A percentile compares a stretch with the other conserved stretches of the same genome.
Evolutionary conservation across 2,329 filamentous ascomycete genomes (phyloP).

Genomic region (Thielaviopsis euricoi): DNA sequence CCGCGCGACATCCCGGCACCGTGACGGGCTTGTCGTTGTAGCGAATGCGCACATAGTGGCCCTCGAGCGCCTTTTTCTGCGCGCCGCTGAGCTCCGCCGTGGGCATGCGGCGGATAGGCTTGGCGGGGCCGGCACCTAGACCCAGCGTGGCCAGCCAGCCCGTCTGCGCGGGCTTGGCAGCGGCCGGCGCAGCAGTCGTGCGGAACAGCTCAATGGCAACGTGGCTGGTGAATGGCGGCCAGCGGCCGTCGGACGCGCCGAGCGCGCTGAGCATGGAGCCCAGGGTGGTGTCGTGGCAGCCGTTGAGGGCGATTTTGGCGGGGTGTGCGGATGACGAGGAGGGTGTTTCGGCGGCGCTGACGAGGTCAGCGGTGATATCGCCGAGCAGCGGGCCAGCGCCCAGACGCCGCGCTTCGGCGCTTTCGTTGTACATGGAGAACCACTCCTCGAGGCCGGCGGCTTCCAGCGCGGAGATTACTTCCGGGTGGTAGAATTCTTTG

Average conservation of each 20-base stretch:
- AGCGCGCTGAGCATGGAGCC: constrained; percentile 62
- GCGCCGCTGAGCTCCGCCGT: constrained; percentile 35
- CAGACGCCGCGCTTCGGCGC: constrained; percentile 68
- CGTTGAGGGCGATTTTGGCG: constrained; percentile 56
- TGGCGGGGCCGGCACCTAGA: not conserved
- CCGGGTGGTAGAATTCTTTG: constrained; percentile 69
- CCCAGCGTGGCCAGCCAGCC: not conserved
- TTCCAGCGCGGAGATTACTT: constrained; percentile 49
- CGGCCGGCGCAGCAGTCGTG: not conserved
- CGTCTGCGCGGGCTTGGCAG: not conserved
- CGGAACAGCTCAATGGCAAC: constrained; percentile 83
- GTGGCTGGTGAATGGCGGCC: constrained; percentile 90
- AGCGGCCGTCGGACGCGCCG: constrained; percentile 59
- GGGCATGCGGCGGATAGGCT: constrained; percentile 2
- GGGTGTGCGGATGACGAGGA: not conserved
- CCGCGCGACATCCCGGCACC: constrained; percentile 62
- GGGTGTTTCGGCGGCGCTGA: constrained; percentile 34
- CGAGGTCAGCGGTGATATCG: constrained; percentile 65
- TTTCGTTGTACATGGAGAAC: constrained; percentile 77
- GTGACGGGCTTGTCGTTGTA: constrained; percentile 78
- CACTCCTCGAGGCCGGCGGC: constrained; percentile 80
- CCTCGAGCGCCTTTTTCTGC: constrained; percentile 46
- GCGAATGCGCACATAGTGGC: constrained; percentile 74
- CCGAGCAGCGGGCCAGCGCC: constrained; percentile 77
- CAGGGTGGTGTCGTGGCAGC: constrained; percentile 88